Conservation (phyloP, 257 asterid species). For the Avicennia marina region DNA sequence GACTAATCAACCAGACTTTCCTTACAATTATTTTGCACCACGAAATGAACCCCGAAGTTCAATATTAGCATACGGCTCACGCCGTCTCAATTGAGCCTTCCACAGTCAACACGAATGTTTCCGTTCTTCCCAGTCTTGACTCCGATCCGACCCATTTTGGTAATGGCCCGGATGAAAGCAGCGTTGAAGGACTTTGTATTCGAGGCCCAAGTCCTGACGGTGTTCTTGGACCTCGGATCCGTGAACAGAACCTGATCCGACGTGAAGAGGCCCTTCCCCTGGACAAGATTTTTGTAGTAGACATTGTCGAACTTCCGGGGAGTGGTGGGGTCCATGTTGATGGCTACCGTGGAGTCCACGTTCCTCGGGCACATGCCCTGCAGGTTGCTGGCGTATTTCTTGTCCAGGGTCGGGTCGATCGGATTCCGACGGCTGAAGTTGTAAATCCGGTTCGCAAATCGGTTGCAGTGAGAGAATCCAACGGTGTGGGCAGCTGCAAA, state of each 20-base stretch:
- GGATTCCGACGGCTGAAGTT: background rate
- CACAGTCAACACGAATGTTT: conserved; percentile 16
- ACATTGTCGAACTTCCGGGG: background rate
- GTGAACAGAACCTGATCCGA: conserved; percentile 21
- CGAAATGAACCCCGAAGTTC: too few species aligned
- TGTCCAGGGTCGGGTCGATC: conserved; percentile 4
- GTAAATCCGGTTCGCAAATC: background rate
- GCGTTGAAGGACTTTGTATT: background rate
- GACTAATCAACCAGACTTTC: too few species aligned
- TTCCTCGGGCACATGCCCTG: background rate
- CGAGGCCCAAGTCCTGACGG: conserved; percentile 12
- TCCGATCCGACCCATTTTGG: conserved; percentile 18
- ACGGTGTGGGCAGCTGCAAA: background rate
- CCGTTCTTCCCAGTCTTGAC: conserved; percentile 16
- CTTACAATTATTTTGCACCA: too few species aligned
- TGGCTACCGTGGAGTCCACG: background rate
- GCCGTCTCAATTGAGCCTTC: conserved; percentile 3
- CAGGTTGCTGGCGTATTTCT: background rate
- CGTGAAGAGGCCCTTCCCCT: conserved; percentile 20
- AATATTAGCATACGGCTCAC: background rate
- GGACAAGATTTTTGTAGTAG: background rate
- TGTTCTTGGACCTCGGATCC: conserved; percentile 5
- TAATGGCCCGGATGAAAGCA: conserved; percentile 15
- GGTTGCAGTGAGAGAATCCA: background rate
- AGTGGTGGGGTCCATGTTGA: conserved; percentile 1